phyloP scores from a whole-genome alignment of 352 stramenopile genomes.

The Paralagenidium karlingii region DNA sequence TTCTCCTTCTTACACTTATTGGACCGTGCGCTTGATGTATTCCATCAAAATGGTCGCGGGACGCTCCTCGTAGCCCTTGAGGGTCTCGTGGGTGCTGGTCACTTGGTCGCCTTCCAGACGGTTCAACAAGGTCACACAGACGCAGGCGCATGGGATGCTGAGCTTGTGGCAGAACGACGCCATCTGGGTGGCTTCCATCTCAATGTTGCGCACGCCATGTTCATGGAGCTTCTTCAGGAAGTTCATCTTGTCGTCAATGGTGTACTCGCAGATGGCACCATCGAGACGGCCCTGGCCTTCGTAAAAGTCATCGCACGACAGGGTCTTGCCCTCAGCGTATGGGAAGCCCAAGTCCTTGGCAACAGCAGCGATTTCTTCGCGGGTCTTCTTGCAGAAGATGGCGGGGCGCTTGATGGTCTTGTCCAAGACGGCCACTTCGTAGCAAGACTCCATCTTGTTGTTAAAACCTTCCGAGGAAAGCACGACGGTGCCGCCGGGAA shows the following conservation, averaged over 20 bases:
- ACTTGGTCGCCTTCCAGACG: slow-evolving; percentile 69
- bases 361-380: slow-evolving; percentile 30
- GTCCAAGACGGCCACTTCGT: slow-evolving; percentile 52
- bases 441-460: slow-evolving; percentile 53
- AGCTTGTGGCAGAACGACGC: slow-evolving; percentile 68
- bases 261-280: slow-evolving; percentile 70
- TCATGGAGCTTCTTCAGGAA: slow-evolving; percentile 44
- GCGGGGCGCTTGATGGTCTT: slow-evolving; percentile 32
- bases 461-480: slow-evolving; percentile 76
- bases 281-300: slow-evolving; percentile 74
- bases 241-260: slow-evolving; percentile 57
- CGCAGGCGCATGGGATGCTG: slow-evolving; percentile 52
- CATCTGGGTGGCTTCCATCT: slow-evolving; percentile 72
- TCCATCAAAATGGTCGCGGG: slow-evolving; percentile 44
- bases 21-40: slow-evolving; percentile 58
- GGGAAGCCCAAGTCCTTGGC: slow-evolving; percentile 34
- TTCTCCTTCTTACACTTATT: slow-evolving; percentile 1
- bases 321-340: slow-evolving; percentile 66
- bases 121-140: slow-evolving; percentile 71
- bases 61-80: slow-evolving; percentile 50
- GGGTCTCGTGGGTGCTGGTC: slow-evolving; percentile 34
- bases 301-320: slow-evolving; percentile 81
- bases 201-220: slow-evolving; percentile 67
- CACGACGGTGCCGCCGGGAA: slow-evolving; percentile 67
- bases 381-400: slow-evolving; percentile 37